Evolutionary conservation across 169 alveolate genomes (phyloP).

Genomic region (Eimeria falciformis): DNA sequence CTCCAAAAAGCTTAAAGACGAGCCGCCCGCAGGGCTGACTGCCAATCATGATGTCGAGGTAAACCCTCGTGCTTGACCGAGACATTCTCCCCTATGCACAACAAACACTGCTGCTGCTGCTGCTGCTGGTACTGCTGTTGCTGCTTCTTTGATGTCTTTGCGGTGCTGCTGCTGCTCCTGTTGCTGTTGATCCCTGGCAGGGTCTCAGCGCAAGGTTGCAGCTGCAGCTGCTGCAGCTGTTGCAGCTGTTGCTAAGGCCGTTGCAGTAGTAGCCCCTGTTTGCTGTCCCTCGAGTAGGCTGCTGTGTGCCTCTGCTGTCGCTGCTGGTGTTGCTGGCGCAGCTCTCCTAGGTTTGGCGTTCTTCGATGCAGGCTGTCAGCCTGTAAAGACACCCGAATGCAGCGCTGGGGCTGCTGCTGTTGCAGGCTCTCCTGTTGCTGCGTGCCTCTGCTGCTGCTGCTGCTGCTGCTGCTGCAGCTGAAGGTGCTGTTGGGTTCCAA

Average conservation of each 20-base stretch:
- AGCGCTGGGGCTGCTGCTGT: background rate
- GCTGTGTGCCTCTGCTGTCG: background rate
- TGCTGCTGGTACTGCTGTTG: background rate
- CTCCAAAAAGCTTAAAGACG: constrained; percentile 92
- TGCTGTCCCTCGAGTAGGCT: too few species aligned
- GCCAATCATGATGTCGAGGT: constrained; percentile 74
- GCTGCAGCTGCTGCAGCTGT: background rate
- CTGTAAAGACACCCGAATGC: too few species aligned
- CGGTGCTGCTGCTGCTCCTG: constrained; percentile 10
- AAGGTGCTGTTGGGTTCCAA: background rate
- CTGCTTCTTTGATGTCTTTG: background rate
- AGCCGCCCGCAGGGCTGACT: constrained; percentile 70
- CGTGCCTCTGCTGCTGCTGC: background rate
- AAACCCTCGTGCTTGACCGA: constrained; percentile 37
- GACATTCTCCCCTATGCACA: constrained; percentile 6
- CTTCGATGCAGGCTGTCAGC: too few species aligned
- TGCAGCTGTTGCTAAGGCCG: background rate
- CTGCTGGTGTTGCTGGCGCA: constrained; percentile 17
- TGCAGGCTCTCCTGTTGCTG: constrained; percentile 1
- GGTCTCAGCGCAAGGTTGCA: background rate
- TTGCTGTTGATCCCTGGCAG: background rate
- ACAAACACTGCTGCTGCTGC: too few species aligned
- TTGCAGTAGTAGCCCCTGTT: background rate
- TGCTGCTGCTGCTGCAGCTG: background rate
- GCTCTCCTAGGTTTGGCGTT: background rate